These are phyloP conservation scores for Geranomyces michiganensis DNA, from an alignment of 192 early-diverging fungal genomes.

Conservation along the genomic window DNA sequence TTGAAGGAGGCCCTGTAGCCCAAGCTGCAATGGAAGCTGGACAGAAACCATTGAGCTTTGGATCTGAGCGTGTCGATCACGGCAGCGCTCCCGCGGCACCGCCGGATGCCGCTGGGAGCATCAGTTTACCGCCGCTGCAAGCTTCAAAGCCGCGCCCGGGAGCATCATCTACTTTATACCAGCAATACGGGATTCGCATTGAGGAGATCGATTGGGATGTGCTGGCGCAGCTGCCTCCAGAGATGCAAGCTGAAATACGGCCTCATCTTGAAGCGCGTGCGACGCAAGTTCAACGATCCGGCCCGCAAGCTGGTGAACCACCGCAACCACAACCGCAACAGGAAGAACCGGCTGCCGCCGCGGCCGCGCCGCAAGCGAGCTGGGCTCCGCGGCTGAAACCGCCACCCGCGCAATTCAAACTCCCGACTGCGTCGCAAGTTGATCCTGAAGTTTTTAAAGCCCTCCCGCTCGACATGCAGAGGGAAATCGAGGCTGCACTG, in stretches of 20 bases:
- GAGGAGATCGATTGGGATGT: slow-evolving; percentile 28
- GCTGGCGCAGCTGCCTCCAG: slow-evolving; percentile 24
- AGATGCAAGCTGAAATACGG: slow-evolving; percentile 25
- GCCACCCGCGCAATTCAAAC: neutral
- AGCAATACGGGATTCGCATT: slow-evolving; percentile 9
- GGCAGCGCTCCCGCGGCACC: no score
- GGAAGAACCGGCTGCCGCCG: neutral
- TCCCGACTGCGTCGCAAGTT: slow-evolving; percentile 43
- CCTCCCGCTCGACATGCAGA: slow-evolving; percentile 38
- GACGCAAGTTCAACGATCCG: neutral
- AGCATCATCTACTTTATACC: neutral
- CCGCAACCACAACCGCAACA: neutral
- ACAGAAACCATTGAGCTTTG: slow-evolving; percentile 26
- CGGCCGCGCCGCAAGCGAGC: neutral
- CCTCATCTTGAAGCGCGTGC: slow-evolving; percentile 10
- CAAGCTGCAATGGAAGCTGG: slow-evolving; percentile 19
- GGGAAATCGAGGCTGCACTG: slow-evolving; percentile 20
- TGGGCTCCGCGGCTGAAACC: neutral
- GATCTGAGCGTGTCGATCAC: neutral
- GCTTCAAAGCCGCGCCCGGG: no score
- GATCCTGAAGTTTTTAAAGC: slow-evolving; percentile 42
- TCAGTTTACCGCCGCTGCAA: no score
- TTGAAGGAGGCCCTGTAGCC: slow-evolving; percentile 16
- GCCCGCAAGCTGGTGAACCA: neutral
- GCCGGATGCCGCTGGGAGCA: no score